phyloP scores from a whole-genome alignment of 768 basidiomycete genomes.

The Suillus luteus region DNA sequence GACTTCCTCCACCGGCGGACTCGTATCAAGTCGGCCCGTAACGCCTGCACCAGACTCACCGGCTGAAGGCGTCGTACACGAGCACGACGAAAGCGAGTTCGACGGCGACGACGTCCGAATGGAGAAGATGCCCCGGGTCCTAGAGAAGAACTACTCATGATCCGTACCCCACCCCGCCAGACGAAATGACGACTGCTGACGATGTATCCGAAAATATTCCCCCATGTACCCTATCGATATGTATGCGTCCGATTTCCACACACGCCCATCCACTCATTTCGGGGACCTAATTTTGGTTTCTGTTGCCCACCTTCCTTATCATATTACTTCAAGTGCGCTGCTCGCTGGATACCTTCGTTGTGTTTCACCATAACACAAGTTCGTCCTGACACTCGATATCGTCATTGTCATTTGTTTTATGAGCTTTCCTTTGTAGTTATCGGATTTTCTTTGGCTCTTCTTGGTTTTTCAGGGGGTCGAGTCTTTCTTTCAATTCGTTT shows the following conservation, averaged over 20 bases:
- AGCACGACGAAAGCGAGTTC: constrained; percentile 46
- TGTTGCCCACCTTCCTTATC: not conserved
- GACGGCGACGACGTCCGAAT: constrained; percentile 40
- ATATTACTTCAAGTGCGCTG: constrained; percentile 1
- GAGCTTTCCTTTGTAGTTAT: not conserved
- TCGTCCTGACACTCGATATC: not conserved
- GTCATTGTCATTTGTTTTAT: not conserved
- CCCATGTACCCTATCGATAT: constrained; percentile 8
- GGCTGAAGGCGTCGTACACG: constrained; percentile 44
- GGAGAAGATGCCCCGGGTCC: constrained; percentile 39
- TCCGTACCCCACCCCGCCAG: not conserved
- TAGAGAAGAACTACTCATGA: constrained; percentile 56
- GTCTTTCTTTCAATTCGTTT: not conserved
- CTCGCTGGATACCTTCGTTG: constrained; percentile 1
- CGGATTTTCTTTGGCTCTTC: constrained; percentile 2
- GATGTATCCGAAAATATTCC: constrained; percentile 5
- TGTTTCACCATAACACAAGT: not conserved
- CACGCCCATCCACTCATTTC: constrained; percentile 1
- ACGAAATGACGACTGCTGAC: constrained; percentile 1
- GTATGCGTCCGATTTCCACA: not conserved
- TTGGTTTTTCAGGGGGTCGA: not conserved
- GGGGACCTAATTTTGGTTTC: constrained; percentile 4
- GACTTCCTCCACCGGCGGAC: constrained; percentile 71
- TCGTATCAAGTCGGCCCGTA: constrained; percentile 70
- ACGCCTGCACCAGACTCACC: constrained; percentile 58